Conservation (phyloP, 2,329 filamentous ascomycete genomes). For the Colletotrichum sp. region DNA sequence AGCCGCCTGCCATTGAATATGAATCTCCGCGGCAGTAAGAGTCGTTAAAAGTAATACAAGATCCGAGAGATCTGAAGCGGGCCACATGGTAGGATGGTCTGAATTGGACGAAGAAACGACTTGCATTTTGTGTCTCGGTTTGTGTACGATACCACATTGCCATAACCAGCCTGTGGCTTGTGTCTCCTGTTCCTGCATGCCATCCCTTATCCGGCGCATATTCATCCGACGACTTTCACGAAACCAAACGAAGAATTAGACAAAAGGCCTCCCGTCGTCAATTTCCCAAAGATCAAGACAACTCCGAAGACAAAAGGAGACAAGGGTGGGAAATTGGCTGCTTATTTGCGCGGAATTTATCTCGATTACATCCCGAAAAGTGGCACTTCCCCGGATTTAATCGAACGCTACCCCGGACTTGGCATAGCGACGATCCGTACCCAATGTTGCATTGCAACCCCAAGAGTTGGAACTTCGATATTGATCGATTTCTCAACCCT, state of each 20-base stretch:
- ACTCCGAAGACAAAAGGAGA: not conserved
- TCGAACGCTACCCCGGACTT: constrained; percentile 18
- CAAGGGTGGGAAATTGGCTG: not conserved
- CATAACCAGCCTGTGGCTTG: not conserved
- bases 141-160: not conserved
- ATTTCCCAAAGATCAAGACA: not conserved
- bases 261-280: too few relatives aligned
- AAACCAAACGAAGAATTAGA: not conserved
- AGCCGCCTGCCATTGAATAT: constrained; percentile 16
- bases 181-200: not conserved
- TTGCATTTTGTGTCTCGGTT: not conserved
- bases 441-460: constrained; percentile 17
- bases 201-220: not conserved
- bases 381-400: constrained; percentile 9
- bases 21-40: constrained; percentile 30
- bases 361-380: not conserved
- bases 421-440: not conserved
- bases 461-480: constrained; percentile 65
- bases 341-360: not conserved
- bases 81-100: not conserved
- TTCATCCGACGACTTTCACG: not conserved
- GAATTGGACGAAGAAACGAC: not conserved
- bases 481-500: constrained; percentile 79
- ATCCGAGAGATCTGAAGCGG: not conserved
- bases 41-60: constrained; percentile 4